phyloP scores from a whole-genome alignment of 139 green algal species.

The Chlorella sp. region DNA sequence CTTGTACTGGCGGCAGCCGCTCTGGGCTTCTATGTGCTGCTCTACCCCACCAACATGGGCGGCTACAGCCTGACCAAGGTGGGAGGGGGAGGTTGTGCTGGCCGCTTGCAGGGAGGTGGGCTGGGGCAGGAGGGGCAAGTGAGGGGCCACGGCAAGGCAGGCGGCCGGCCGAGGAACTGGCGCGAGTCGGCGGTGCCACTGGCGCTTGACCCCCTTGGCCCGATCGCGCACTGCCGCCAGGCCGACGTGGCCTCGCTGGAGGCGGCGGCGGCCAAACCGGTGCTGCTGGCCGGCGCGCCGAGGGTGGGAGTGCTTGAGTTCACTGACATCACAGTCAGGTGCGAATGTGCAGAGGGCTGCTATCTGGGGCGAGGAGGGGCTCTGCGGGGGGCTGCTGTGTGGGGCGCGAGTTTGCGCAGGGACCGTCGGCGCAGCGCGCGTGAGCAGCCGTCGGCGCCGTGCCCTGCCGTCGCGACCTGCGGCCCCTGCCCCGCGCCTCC shows the following conservation, averaged over 20 bases:
- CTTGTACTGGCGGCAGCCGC: slow-evolving; percentile 27
- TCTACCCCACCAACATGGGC: too few relatives aligned
- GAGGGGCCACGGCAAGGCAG: not conserved
- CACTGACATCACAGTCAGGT: slow-evolving; percentile 19
- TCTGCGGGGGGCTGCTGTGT: not conserved
- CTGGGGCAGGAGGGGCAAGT: not conserved
- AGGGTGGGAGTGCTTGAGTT: slow-evolving; percentile 12
- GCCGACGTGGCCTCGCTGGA: slow-evolving; percentile 14
- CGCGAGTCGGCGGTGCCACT: not conserved
- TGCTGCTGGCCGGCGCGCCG: not conserved
- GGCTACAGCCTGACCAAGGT: slow-evolving; percentile 1
- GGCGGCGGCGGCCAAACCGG: slow-evolving; percentile 16
- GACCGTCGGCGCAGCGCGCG: not conserved
- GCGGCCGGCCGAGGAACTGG: not conserved
- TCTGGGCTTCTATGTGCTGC: slow-evolving; percentile 35
- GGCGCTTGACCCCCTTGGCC: not conserved
- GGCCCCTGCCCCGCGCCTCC: not conserved
- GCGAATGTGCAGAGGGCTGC: not conserved
- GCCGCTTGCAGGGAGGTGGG: not conserved
- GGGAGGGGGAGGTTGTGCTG: not conserved
- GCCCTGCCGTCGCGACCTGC: not conserved
- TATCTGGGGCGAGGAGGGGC: not conserved
- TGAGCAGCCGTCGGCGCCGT: not conserved
- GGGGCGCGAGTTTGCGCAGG: not conserved
- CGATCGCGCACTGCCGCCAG: not conserved